These are phyloP conservation scores for Amanita polypyramis DNA, from an alignment of 768 basidiomycete genomes.

Conservation along the genomic window DNA sequence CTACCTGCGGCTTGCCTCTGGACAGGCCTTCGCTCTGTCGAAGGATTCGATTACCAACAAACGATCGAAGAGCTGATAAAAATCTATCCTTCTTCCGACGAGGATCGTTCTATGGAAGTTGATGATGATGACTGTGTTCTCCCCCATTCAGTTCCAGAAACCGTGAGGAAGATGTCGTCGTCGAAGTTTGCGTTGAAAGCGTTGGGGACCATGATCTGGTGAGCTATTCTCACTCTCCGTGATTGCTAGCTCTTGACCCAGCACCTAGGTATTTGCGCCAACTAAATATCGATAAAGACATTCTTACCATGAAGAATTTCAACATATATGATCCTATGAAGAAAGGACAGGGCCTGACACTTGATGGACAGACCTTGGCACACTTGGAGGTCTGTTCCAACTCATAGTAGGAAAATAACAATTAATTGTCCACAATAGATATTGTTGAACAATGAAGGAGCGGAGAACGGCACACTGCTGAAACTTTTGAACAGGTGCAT, in stretches of 20 bases:
- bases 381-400: slow-evolving; percentile 69
- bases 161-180: slow-evolving; percentile 64
- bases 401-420: not conserved
- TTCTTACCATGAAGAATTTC: slow-evolving; percentile 94
- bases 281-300: slow-evolving; percentile 92
- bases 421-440: slow-evolving; percentile 32
- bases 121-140: slow-evolving; percentile 30
- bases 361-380: slow-evolving; percentile 92
- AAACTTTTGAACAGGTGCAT: slow-evolving; percentile 74
- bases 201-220: slow-evolving; percentile 90
- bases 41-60: slow-evolving; percentile 71
- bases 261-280: slow-evolving; percentile 68
- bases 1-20: slow-evolving; percentile 78
- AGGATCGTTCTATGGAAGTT: slow-evolving; percentile 27
- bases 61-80: slow-evolving; percentile 58
- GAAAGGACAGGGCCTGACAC: slow-evolving; percentile 69
- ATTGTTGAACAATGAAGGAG: slow-evolving; percentile 87
- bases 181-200: slow-evolving; percentile 69
- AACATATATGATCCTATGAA: slow-evolving; percentile 96
- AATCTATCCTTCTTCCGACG: slow-evolving; percentile 44
- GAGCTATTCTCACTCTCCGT: slow-evolving; percentile 11
- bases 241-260: slow-evolving; percentile 17
- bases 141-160: slow-evolving; percentile 45
- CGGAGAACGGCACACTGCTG: slow-evolving; percentile 81
- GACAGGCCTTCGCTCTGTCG: slow-evolving; percentile 75